Conservation (phyloP, 257 asterid genomes). For the Solanum sejunctum region DNA sequence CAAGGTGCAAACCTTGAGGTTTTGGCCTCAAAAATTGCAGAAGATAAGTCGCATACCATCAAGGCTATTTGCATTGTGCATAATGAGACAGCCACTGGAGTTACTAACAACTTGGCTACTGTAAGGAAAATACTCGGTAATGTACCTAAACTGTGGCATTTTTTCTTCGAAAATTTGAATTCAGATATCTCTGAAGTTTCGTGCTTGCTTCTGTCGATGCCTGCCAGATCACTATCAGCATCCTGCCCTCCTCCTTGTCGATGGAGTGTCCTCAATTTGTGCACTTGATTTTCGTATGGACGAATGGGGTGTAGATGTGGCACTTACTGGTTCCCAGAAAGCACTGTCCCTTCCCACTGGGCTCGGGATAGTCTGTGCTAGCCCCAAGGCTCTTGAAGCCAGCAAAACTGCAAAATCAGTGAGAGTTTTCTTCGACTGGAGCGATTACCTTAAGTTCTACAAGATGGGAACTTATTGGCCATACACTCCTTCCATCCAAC, state of each 20-base stretch:
- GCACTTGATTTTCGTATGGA: constrained; percentile 99
- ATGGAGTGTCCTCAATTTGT: constrained; percentile 96
- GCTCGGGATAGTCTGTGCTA: constrained; percentile 86
- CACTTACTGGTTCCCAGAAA: constrained; percentile 92
- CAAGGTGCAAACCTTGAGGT: constrained; percentile 77
- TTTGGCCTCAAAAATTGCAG: constrained; percentile 71
- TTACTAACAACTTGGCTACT: constrained; percentile 88
- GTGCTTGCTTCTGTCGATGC: not conserved
- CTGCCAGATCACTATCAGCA: constrained; percentile 76
- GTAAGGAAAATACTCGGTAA: constrained; percentile 88
- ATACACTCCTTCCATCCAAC: constrained; percentile 94
- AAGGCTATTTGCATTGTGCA: constrained; percentile 97
- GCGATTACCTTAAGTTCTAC: constrained; percentile 85
- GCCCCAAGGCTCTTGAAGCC: constrained; percentile 94
- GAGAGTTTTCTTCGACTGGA: constrained; percentile 95
- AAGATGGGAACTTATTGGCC: constrained; percentile 97
- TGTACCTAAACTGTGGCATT: not conserved
- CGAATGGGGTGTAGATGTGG: constrained; percentile 97
- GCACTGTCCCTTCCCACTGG: constrained; percentile 98
- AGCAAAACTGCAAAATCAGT: constrained; percentile 77
- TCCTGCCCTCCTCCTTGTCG: constrained; percentile 87
- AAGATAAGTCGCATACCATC: constrained; percentile 60
- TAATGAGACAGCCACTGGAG: constrained; percentile 98
- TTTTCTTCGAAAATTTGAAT: not conserved
- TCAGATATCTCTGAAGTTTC: not conserved